Conservation (phyloP, 179 eudicot genomes). For the Actinidia polygama region DNA sequence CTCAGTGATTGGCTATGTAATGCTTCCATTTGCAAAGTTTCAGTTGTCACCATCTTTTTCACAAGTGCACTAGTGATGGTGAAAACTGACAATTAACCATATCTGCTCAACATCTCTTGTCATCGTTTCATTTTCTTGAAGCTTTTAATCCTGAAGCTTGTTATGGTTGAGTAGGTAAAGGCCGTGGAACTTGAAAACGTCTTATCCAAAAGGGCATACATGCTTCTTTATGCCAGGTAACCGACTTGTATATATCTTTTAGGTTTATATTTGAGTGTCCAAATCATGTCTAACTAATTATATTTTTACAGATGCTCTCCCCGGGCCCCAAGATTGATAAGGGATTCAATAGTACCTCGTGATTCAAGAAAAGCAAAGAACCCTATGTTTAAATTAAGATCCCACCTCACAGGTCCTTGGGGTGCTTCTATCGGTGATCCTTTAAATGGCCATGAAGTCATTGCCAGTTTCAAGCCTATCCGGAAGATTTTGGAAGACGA, state of each 20-base stretch:
- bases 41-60: too few species aligned
- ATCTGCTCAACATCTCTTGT: too few species aligned
- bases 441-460: conserved; percentile 26
- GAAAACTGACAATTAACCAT: too few species aligned
- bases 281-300: background rate
- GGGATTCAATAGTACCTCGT: conserved; percentile 47
- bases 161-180: conserved; percentile 50
- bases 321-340: conserved; percentile 77
- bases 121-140: background rate
- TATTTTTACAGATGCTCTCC: conserved; percentile 74
- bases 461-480: conserved; percentile 27
- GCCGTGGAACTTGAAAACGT: conserved; percentile 68
- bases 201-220: conserved; percentile 77
- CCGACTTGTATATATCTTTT: background rate
- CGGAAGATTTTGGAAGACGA: conserved; percentile 39
- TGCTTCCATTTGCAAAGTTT: background rate
- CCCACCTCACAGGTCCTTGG: conserved; percentile 32
- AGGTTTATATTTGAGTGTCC: background rate
- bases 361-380: conserved; percentile 42
- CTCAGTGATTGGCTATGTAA: background rate
- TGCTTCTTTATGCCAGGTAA: conserved; percentile 94
- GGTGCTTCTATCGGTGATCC: conserved; percentile 18
- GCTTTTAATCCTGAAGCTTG: background rate
- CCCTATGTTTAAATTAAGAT: conserved; percentile 32
- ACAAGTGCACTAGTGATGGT: too few species aligned